These are phyloP conservation scores for Metahyphopichia silvanorum DNA, from an alignment of 805 yeast genomes.

Conservation along the genomic window DNA sequence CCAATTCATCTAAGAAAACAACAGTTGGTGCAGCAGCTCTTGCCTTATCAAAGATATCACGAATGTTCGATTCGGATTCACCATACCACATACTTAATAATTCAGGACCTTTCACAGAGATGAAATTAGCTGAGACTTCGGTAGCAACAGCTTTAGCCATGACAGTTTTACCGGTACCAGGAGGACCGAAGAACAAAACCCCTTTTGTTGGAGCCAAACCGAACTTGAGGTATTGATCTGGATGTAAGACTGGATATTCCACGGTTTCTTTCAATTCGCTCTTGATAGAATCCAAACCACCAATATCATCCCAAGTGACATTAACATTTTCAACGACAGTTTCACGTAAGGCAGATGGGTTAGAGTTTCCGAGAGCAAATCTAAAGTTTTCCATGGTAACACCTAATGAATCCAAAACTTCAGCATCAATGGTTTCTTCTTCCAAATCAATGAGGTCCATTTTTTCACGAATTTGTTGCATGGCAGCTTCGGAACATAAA, in stretches of 20 bases:
- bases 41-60: slow-evolving; percentile 97
- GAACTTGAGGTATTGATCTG: slow-evolving; percentile 97
- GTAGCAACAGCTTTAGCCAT: slow-evolving; percentile 99
- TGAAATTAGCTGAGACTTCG: slow-evolving; percentile 97
- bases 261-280: slow-evolving; percentile 97
- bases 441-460: slow-evolving; percentile 97
- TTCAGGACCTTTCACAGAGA: slow-evolving; percentile 96
- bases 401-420: slow-evolving; percentile 90
- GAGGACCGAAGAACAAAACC: slow-evolving; percentile 98
- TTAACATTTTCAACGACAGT: slow-evolving; percentile 98
- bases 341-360: slow-evolving; percentile 98
- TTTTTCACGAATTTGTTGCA: slow-evolving; percentile 99
- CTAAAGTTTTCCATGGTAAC: slow-evolving; percentile 99
- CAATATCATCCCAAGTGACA: slow-evolving; percentile 99
- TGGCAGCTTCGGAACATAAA: slow-evolving; percentile 99
- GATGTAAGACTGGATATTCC: slow-evolving; percentile 97
- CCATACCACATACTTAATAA: slow-evolving; percentile 98
- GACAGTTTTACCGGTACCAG: slow-evolving; percentile 99
- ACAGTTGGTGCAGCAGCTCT: slow-evolving; percentile 99
- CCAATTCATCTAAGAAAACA: slow-evolving; percentile 96
- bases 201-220: slow-evolving; percentile 98
- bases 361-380: slow-evolving; percentile 95
- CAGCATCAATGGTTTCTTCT: slow-evolving; percentile 96
- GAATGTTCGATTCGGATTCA: slow-evolving; percentile 95
- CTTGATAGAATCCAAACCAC: slow-evolving; percentile 96